Evolutionary conservation across 192 early-diverging fungal species (phyloP), one percentile per base, ranked within the genome.

Genomic region (Coemansia javaensis): DNA sequence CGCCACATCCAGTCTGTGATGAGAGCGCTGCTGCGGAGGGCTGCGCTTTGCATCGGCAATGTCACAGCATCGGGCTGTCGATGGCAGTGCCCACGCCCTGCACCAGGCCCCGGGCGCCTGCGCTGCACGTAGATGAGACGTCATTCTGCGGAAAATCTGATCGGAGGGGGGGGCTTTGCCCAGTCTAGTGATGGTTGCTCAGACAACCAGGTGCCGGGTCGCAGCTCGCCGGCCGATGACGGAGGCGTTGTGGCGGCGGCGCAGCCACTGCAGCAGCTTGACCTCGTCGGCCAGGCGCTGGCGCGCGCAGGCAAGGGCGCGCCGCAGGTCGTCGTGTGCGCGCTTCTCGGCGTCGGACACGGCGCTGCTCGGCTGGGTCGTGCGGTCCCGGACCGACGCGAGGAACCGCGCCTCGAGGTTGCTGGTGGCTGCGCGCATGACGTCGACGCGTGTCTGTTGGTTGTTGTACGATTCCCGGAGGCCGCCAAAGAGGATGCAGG

Each of bases 261-360:
- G 35, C 14, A 74, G 63, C 71, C 71, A 66, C 34, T 74, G 71
- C 45, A 66, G 47, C 31, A 59, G 22, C 47, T 57, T 66, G 41
- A 74, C 55, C n/a, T 74, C 71, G 39, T 66, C 63, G 12, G 59
- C 59, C 21, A 74, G 55, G 32, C 57, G 71, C 13, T 56, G 34
- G 14, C 63, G 54, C 1, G 71, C 50, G 15, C 59, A 50, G 39
- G 50, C 40, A 32, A 74, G 58, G 4, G 47, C 7, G 8, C 32
- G 45, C 28, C 71, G 58, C 37, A 74, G 48, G n/a, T 40, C 43
- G 5, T 63, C 63, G 24, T 74, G 71, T 11, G 40, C 18, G 28
- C 47, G 44, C 10, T 43, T 58, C 22, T 74, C 71, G 8, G 47
- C 33, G 2, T 54, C 44, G 11, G 71, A 59, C 17, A 74, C 48